Evolutionary conservation across 2,329 filamentous ascomycete genomes (phyloP), one percentile per base, ranked within the genome.

Genomic region (Penicillium glabrum): DNA sequence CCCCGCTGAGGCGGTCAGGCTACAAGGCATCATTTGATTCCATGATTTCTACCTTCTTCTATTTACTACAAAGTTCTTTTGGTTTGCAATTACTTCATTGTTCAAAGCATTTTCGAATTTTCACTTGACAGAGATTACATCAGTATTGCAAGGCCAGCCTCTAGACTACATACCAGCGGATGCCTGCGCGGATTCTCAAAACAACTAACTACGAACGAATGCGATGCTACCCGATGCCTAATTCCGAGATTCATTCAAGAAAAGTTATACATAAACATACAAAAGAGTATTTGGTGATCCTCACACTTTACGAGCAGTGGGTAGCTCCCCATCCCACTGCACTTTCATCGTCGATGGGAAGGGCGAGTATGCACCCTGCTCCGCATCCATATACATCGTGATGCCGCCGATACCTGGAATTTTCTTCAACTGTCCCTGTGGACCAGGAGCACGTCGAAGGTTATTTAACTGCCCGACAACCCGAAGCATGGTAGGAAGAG

Each of bases 271-370:
- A 48, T 35, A 21, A 24, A 14, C 2, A 24, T 48, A 37, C 46
- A 26, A 21, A 48, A 24, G n/a, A n/a, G 8, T 9, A 23, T 13
- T 16, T n/a, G 24, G 21, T 26, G 23, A 23, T 27, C 14, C 46
- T 53, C 45, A 46, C 31, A 21, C 46, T 23, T 21, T 19, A 21
- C 37, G 33, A 48, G 48, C 43, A 49, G 59, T 46, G 39, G 72
- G 72, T 52, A 76, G 48, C 3, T 72, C 69, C 5, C 75, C 74
- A 63, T 78, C 72, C 76, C 77, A 79, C 48, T 72, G 68, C 10
- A 79, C 67, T 63, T 77, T 78, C 75, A 79, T 76, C 3, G 74
- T 76, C 7, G 67, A 67, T 9, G 77, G 77, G 61, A 77, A 79
- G 2, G 77, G 75, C 26, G 69, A 76, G 61, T 75, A 75, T 27